phyloP scores from a whole-genome alignment of 768 basidiomycete species.

The Lactarius trivialis region DNA sequence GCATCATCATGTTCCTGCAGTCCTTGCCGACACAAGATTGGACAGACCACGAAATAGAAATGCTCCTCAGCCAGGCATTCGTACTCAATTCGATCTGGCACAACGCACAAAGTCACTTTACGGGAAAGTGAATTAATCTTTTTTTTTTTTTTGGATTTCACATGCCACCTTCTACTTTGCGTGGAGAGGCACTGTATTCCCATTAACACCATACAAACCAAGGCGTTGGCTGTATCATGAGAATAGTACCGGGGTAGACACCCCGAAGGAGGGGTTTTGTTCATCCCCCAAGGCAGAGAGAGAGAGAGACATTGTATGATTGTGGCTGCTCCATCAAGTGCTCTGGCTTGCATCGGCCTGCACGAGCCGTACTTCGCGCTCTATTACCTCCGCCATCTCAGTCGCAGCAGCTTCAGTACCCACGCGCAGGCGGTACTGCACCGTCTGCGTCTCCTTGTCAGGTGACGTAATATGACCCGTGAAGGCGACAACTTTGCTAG shows the following conservation, averaged over 20 bases:
- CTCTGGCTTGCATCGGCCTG: conserved; percentile 32
- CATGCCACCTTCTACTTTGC: neutral
- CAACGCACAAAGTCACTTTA: conserved; percentile 85
- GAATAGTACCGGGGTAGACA: neutral
- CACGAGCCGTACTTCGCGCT: conserved; percentile 52
- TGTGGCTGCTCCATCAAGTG: conserved; percentile 12
- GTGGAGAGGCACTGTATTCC: neutral
- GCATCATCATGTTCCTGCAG: conserved; percentile 98
- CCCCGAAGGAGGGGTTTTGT: neutral
- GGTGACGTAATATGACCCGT: conserved; percentile 54
- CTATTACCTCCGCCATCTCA: conserved; percentile 52
- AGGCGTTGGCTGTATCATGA: conserved; percentile 1
- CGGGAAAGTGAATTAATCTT: conserved; percentile 38
- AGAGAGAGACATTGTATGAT: conserved; percentile 20
- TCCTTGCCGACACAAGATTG: conserved; percentile 88
- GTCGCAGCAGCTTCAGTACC: conserved; percentile 52
- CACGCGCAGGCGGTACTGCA: conserved; percentile 56
- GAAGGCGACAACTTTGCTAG: conserved; percentile 53
- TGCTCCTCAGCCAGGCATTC: conserved; percentile 93
- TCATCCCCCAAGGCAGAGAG: conserved; percentile 11
- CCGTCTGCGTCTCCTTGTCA: conserved; percentile 35
- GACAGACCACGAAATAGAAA: conserved; percentile 93
- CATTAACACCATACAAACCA: neutral
- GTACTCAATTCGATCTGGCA: conserved; percentile 91
- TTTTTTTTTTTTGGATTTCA: neutral